Conservation (phyloP, 352 stramenopile genomes). For the Globisporangium spiculum region DNA sequence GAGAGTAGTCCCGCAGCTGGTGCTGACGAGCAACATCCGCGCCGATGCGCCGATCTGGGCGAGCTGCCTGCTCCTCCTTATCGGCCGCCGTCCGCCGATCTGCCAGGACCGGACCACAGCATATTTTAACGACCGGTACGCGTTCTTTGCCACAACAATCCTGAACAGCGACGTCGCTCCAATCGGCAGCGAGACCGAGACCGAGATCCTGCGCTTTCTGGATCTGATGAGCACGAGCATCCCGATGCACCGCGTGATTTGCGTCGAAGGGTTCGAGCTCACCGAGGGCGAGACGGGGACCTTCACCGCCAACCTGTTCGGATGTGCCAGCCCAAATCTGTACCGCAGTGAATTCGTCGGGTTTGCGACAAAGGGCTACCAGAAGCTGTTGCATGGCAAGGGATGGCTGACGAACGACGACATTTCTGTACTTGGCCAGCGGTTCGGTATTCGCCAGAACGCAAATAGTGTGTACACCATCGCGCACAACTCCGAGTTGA, state of each 20-base stretch:
- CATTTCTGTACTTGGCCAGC: slow-evolving; percentile 17
- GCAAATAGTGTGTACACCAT: slow-evolving; percentile 19
- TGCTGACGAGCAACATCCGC: slow-evolving; percentile 23
- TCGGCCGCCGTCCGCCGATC: slow-evolving; percentile 14
- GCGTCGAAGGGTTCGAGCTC: slow-evolving; percentile 23
- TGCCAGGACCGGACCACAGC: slow-evolving; percentile 20
- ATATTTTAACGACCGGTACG: slow-evolving; percentile 21
- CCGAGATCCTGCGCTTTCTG: slow-evolving; percentile 21
- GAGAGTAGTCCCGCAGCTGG: slow-evolving; percentile 17
- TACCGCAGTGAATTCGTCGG: slow-evolving; percentile 18
- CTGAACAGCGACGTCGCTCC: background rate
- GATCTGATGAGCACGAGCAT: slow-evolving; percentile 21
- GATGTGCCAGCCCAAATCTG: slow-evolving; percentile 25
- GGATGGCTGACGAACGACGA: slow-evolving; percentile 23
- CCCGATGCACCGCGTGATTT: slow-evolving; percentile 17
- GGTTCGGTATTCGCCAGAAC: slow-evolving; percentile 24
- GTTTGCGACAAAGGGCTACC: slow-evolving; percentile 11
- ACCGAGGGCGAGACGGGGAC: background rate
- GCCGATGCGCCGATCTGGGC: slow-evolving; percentile 24
- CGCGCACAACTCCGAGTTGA: background rate
- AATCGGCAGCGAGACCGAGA: slow-evolving; percentile 10
- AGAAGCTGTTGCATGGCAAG: slow-evolving; percentile 13
- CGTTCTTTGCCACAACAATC: background rate
- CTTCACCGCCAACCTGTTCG: slow-evolving; percentile 19
- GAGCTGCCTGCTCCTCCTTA: slow-evolving; percentile 19